Base-by-base conservation (phyloP, 2,329 filamentous ascomycete species). In the Cercospora berteroae region DNA sequence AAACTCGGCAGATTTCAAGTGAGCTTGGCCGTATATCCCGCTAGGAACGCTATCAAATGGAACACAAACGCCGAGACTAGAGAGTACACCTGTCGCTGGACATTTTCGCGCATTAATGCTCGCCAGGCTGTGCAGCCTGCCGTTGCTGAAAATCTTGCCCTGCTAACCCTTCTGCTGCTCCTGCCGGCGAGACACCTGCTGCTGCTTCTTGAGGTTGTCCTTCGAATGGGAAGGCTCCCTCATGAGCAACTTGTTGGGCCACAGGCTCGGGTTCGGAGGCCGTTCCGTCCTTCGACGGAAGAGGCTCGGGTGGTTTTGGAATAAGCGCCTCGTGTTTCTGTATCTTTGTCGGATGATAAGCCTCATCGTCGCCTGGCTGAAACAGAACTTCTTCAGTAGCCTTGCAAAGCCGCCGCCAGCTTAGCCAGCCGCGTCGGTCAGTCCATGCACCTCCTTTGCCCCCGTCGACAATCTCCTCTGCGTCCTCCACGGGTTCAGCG, bases 361-460 rank as follows among this genome's bases (percentile, higher is more conserved):
- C 23, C 27, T 68, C 68, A 23, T 71, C 67, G 31, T 66, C 68
- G 12, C 63, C 63, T 10, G 63, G 63, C 8, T 58, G 57, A 48
- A 67, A 73, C 31, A 76, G 64, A 10, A 70, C 58, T 7, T 63
- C 66, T 67, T 75, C 72, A 16, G 66, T 65, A 1, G 36, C 52
- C 61, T 69, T 68, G 67, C 74, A 76, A 2, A 75, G 59, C 33
- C 68, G 68, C 25, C 68, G 71, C 75, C 75, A 76, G 44, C 71
- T 72, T 29, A 74, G 65, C 74, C 74, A 76, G 9, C 70, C 71
- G 10, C 74, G 70, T 44, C 70, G 63, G 63, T 76, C 75, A 10
- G 71, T 72, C 75, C 74, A 75, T 2, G 70, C 74, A n/a, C 75
- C 75, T 10, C 67, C 69, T 31, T 67, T 69, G 16, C 71, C 71